phyloP scores from a whole-genome alignment of 2,329 filamentous ascomycete genomes.

The Fusarium guadeloupense region DNA sequence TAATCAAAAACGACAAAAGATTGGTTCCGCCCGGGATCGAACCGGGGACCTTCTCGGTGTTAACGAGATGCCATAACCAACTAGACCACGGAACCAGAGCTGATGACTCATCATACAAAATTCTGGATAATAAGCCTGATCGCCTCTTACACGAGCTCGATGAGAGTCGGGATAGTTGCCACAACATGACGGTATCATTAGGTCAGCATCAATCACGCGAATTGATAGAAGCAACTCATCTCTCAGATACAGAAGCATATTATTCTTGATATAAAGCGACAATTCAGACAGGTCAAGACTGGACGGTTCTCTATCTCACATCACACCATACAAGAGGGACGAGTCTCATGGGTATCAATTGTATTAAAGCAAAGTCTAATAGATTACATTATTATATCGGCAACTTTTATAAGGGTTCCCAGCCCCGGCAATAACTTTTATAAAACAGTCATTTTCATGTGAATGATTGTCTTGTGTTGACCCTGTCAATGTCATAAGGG shows the following conservation, averaged over 20 bases:
- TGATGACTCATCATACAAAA: background rate
- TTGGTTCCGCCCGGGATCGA: background rate
- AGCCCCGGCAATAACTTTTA: conserved; percentile 14
- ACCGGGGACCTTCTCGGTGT: background rate
- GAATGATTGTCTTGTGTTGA: conserved; percentile 33
- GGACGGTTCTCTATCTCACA: background rate
- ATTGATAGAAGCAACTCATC: too few relatives aligned
- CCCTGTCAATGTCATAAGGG: conserved; percentile 32
- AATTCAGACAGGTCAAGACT: too few relatives aligned
- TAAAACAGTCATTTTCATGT: conserved; percentile 16
- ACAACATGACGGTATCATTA: too few relatives aligned
- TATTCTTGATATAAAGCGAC: too few relatives aligned
- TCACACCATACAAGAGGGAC: background rate
- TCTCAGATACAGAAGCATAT: too few relatives aligned
- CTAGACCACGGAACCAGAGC: background rate
- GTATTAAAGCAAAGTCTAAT: conserved; percentile 17
- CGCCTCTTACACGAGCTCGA: too few relatives aligned
- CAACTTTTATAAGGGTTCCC: conserved; percentile 3
- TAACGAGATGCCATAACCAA: too few relatives aligned
- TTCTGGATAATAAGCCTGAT: too few relatives aligned
- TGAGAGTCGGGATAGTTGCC: too few relatives aligned
- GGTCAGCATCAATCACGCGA: too few relatives aligned
- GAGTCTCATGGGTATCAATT: background rate
- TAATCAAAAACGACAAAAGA: background rate
- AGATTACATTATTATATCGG: conserved; percentile 20